A percentile compares a stretch with the other conserved stretches of the same genome.
phyloP scores from a whole-genome alignment of 768 basidiomycete species.

The Auricularia sp. region DNA sequence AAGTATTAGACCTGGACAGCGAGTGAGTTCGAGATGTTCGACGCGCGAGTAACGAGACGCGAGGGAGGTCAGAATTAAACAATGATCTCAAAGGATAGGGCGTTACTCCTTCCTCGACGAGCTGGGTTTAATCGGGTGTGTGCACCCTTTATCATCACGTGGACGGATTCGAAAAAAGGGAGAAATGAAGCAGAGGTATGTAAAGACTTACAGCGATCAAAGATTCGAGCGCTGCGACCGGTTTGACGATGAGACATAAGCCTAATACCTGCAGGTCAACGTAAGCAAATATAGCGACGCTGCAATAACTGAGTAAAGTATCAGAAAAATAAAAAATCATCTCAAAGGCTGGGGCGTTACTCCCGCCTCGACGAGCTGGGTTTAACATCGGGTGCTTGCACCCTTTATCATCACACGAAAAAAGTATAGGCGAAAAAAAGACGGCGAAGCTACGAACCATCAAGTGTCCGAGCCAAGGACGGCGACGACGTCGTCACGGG shows the following conservation, averaged over 20 bases:
- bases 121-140: background rate
- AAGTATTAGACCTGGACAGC: too few species aligned
- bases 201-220: too few species aligned
- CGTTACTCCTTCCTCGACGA: constrained; percentile 2
- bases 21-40: too few species aligned
- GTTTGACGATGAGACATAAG: too few species aligned
- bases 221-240: too few species aligned
- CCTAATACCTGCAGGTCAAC: too few species aligned
- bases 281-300: too few species aligned
- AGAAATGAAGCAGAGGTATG: too few species aligned
- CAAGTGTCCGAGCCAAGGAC: background rate
- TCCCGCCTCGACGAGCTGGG: constrained; percentile 1
- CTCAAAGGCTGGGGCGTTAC: background rate
- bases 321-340: background rate
- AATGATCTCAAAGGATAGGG: background rate
- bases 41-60: too few species aligned
- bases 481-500: background rate
- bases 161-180: too few species aligned
- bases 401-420: constrained; percentile 1
- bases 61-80: background rate
- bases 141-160: background rate
- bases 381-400: background rate
- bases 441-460: background rate
- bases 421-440: background rate
- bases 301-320: too few species aligned